Percentiles rank a stretch among this genome's conserved stretches.
These are phyloP conservation scores for Pulveroboletus sp. DNA, from an alignment of 768 basidiomycete genomes.

Conservation along the genomic window DNA sequence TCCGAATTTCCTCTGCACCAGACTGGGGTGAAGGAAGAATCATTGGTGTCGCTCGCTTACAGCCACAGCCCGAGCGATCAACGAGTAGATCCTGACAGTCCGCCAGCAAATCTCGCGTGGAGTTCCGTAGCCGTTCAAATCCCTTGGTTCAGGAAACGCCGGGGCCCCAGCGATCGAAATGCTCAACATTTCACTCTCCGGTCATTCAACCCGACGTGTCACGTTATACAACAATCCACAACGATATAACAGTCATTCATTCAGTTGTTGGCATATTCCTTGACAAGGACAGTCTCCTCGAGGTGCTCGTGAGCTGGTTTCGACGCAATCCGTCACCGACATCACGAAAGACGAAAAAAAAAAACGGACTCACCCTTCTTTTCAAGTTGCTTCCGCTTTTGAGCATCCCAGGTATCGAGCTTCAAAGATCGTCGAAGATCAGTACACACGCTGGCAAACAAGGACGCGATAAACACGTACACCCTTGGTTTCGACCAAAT, in stretches of 20 bases:
- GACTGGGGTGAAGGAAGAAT: no score
- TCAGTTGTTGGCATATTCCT: neutral
- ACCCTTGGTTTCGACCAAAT: slow-evolving; percentile 18
- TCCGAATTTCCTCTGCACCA: no score
- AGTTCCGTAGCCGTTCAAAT: no score
- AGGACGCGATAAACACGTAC: slow-evolving; percentile 1
- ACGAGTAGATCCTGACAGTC: no score
- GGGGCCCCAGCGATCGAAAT: no score
- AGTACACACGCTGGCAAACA: neutral
- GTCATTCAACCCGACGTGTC: neutral
- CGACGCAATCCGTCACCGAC: neutral
- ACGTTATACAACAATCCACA: neutral
- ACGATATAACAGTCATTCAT: neutral
- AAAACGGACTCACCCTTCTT: neutral
- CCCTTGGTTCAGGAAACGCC: no score
- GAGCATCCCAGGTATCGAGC: slow-evolving; percentile 1
- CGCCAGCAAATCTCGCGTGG: no score
- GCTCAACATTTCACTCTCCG: no score
- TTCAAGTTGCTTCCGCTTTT: neutral
- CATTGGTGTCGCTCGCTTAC: no score
- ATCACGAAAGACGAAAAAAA: neutral
- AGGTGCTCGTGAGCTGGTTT: neutral
- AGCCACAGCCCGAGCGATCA: no score
- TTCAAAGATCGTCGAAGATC: neutral
- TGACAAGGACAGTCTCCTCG: neutral